Percentiles rank a stretch among this genome's conserved stretches.
Evolutionary conservation across 257 asterid species (phyloP).

Genomic region (Hygrophila difformis): DNA sequence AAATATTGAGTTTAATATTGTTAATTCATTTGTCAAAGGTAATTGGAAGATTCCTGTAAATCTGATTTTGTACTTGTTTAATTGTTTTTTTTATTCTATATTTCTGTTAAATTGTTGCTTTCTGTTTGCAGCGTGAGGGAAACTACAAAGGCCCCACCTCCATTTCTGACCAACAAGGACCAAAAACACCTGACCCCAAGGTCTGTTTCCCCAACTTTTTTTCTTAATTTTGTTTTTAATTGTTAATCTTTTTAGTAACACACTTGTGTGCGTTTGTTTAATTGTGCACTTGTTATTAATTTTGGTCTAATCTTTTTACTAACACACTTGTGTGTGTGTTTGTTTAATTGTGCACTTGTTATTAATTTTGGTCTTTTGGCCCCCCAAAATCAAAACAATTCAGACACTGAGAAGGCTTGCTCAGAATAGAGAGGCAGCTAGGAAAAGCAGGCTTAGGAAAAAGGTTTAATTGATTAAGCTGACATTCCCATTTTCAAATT

Average conservation of each 20-base stretch:
- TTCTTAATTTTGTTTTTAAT: too few species aligned
- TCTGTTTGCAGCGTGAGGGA: constrained; percentile 60
- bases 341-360: too few species aligned
- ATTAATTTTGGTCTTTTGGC: too few species aligned
- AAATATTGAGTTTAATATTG: constrained; percentile 22
- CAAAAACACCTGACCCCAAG: constrained; percentile 86
- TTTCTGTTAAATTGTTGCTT: constrained; percentile 1
- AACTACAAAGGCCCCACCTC: constrained; percentile 56
- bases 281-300: too few species aligned
- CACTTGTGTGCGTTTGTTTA: too few species aligned
- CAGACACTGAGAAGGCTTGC: constrained; percentile 87
- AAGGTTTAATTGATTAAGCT: constrained; percentile 34
- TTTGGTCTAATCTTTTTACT: too few species aligned
- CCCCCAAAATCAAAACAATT: too few species aligned
- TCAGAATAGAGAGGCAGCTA: constrained; percentile 95
- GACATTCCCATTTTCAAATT: too few species aligned
- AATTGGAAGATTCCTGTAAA: constrained; percentile 14
- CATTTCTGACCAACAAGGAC: constrained; percentile 59
- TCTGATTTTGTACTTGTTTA: constrained; percentile 17
- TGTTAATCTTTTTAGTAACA: too few species aligned
- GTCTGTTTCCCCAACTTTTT: constrained; percentile 17
- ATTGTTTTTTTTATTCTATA: neutral
- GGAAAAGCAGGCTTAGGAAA: constrained; percentile 87
- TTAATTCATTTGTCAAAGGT: too few species aligned
- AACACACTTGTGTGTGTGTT: neutral